phyloP scores from a whole-genome alignment of 1,284 basidiomycete species.

The Amylostereum areolatum region DNA sequence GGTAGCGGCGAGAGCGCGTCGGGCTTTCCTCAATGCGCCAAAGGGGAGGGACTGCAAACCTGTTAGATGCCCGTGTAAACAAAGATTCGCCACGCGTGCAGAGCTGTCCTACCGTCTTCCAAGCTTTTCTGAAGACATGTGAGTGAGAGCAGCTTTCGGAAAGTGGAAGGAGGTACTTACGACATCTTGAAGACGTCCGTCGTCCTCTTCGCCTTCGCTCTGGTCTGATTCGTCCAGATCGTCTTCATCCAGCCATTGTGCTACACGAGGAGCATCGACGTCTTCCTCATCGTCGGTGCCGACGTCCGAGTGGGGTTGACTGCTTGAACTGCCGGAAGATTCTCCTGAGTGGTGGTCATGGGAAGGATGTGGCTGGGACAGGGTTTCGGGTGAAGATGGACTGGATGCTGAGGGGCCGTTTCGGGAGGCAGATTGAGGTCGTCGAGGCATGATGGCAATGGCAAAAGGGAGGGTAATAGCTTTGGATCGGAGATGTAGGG shows the following conservation, averaged over 20 bases:
- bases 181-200: slow-evolving; percentile 4
- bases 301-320: neutral
- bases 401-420: slow-evolving; percentile 9
- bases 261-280: slow-evolving; percentile 22
- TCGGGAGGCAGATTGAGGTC: slow-evolving; percentile 22
- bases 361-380: neutral
- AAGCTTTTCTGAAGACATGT: slow-evolving; percentile 26
- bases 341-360: no score
- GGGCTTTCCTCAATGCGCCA: slow-evolving; percentile 63
- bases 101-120: slow-evolving; percentile 22
- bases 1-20: slow-evolving; percentile 41
- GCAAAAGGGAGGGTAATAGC: neutral
- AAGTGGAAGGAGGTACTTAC: slow-evolving; percentile 15
- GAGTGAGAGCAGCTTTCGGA: slow-evolving; percentile 15
- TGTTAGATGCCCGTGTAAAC: slow-evolving; percentile 14
- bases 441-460: slow-evolving; percentile 19
- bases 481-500: neutral
- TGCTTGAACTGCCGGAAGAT: no score
- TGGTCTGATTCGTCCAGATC: slow-evolving; percentile 21
- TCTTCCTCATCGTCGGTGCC: slow-evolving; percentile 17
- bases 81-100: no score
- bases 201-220: slow-evolving; percentile 14
- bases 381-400: neutral
- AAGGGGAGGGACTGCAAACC: slow-evolving; percentile 57
- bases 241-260: slow-evolving; percentile 30